These are phyloP conservation scores for Trypanosoma conorhini DNA, from an alignment of 208 protist species.

Conservation along the genomic window DNA sequence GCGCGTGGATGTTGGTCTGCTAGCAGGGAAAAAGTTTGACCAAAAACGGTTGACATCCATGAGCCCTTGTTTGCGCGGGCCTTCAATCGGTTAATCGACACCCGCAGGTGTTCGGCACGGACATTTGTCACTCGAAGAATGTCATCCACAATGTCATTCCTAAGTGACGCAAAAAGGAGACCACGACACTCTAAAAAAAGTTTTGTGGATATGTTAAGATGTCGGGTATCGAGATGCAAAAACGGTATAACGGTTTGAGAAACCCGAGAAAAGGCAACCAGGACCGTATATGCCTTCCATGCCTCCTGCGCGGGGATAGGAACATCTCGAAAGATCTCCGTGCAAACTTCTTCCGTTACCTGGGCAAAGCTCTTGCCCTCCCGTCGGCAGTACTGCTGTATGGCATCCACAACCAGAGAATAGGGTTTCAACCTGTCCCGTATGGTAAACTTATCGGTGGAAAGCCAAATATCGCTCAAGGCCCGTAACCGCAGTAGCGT, in stretches of 20 bases:
- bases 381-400: constrained; percentile 40
- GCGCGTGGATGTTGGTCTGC: constrained; percentile 66
- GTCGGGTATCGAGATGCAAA: constrained; percentile 57
- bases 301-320: constrained; percentile 28
- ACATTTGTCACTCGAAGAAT: constrained; percentile 79
- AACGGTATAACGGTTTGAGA: constrained; percentile 74
- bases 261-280: constrained; percentile 77
- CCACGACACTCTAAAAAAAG: constrained; percentile 66
- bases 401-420: constrained; percentile 35
- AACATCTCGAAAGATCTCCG: constrained; percentile 24
- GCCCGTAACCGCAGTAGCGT: constrained; percentile 51
- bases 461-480: constrained; percentile 58
- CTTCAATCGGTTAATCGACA: constrained; percentile 87
- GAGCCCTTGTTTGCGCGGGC: constrained; percentile 42
- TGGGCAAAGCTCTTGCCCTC: constrained; percentile 51
- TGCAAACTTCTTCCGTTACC: constrained; percentile 46
- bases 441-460: constrained; percentile 7
- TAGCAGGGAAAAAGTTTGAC: constrained; percentile 85
- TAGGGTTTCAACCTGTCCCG: constrained; percentile 26
- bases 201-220: constrained; percentile 45
- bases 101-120: constrained; percentile 66
- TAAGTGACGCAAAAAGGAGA: constrained; percentile 67
- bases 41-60: constrained; percentile 78
- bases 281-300: constrained; percentile 57
- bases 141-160: constrained; percentile 59